A percentile compares a stretch with the other conserved stretches of the same genome.
Evolutionary conservation across 192 early-diverging fungal species (phyloP).

Genomic region (Geranomyces variabilis): DNA sequence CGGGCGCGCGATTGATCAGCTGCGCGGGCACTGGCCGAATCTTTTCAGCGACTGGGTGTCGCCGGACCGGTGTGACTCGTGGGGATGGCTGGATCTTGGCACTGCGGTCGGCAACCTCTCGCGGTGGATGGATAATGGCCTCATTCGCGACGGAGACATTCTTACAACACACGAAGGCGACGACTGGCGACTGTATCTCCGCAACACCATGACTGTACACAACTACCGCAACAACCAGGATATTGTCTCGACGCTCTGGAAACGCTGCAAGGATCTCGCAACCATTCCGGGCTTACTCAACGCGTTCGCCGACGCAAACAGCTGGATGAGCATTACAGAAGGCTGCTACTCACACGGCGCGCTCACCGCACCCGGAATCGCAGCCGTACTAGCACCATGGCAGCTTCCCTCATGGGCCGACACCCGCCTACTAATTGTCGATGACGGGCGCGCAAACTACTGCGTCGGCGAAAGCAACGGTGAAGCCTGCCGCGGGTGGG

Average conservation of each 20-base stretch:
- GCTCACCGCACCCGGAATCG: constrained; percentile 20
- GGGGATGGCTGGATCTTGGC: constrained; percentile 34
- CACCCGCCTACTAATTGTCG: constrained; percentile 18
- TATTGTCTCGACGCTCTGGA: constrained; percentile 23
- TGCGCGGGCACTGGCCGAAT: constrained; percentile 28
- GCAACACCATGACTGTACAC: constrained; percentile 37
- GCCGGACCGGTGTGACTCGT: constrained; percentile 38
- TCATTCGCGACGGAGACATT: constrained; percentile 27
- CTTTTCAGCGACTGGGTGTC: constrained; percentile 35
- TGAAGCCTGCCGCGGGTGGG: constrained; percentile 38
- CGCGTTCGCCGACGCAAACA: constrained; percentile 17
- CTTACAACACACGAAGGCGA: constrained; percentile 39
- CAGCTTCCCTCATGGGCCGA: constrained; percentile 29
- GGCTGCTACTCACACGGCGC: constrained; percentile 42
- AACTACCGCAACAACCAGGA: constrained; percentile 21
- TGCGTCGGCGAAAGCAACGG: constrained; percentile 36
- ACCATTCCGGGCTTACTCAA: constrained; percentile 17
- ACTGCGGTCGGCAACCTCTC: constrained; percentile 32
- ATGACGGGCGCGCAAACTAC: constrained; percentile 34
- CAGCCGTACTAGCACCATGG: constrained; percentile 33
- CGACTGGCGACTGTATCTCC: constrained; percentile 33
- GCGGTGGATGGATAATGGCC: constrained; percentile 38
- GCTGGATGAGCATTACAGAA: constrained; percentile 30
- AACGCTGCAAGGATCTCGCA: constrained; percentile 27
- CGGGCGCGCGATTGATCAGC: constrained; percentile 33